Conservation (phyloP, 2,329 filamentous ascomycete species). For the Aspergillus sp. region DNA sequence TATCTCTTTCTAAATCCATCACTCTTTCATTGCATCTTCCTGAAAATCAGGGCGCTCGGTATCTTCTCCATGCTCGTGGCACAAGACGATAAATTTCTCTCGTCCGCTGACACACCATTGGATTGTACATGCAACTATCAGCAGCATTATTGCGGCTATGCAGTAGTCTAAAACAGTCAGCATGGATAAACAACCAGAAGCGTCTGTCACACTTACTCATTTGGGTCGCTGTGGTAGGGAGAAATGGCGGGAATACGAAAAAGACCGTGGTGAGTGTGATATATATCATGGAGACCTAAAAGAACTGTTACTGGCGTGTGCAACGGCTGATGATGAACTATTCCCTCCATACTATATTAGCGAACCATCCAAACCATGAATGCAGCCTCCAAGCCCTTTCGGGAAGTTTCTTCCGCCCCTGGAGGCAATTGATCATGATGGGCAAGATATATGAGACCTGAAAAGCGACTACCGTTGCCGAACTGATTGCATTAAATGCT, state of each 20-base stretch:
- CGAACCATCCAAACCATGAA: neutral
- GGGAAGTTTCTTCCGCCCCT: neutral
- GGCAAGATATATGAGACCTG: neutral
- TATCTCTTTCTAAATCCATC: no score
- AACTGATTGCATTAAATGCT: neutral
- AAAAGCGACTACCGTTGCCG: neutral
- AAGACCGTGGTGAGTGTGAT: neutral
- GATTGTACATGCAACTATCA: neutral
- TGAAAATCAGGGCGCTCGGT: no score
- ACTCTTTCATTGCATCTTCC: no score
- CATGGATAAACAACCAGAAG: no score
- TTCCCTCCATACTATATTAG: neutral
- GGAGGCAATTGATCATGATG: neutral
- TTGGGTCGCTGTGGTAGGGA: neutral
- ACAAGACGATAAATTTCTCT: neutral
- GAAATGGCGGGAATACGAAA: neutral
- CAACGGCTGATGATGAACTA: neutral
- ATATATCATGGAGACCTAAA: neutral
- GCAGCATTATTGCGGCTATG: neutral
- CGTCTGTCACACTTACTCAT: constrained; percentile 1
- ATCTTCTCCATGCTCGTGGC: no score
- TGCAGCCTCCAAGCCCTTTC: neutral
- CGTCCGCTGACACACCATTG: neutral
- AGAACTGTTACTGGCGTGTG: neutral
- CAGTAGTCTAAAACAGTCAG: neutral